These are phyloP conservation scores for Ophiostoma fasciatum DNA, from an alignment of 2,329 filamentous ascomycete species.

Conservation along the genomic window DNA sequence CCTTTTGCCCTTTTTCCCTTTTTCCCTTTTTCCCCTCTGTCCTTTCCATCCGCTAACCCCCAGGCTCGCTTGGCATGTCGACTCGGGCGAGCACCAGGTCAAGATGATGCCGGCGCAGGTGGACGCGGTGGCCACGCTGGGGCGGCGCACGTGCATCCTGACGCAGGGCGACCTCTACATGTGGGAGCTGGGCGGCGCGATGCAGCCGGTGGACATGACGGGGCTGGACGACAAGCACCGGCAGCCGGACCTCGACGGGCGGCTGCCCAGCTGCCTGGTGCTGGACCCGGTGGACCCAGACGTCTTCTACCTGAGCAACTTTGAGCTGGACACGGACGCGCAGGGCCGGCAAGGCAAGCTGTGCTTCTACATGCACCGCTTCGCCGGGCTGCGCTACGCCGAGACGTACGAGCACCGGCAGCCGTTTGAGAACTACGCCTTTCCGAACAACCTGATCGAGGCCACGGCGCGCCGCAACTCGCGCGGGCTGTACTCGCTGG, in stretches of 20 bases:
- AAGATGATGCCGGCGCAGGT: conserved; percentile 8
- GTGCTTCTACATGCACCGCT: conserved; percentile 8
- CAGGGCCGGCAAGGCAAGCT: conserved; percentile 3
- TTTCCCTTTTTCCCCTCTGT: no score
- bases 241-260: conserved; percentile 8
- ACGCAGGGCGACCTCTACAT: conserved; percentile 4
- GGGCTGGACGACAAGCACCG: conserved; percentile 5
- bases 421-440: conserved; percentile 2
- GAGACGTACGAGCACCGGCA: conserved; percentile 6
- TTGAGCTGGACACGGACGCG: conserved; percentile 1
- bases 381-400: conserved; percentile 1
- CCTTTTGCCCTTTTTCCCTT: no score
- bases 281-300: conserved; percentile 5
- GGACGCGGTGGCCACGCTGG: conserved; percentile 7
- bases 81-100: conserved; percentile 2
- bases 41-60: neutral
- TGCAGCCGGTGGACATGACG: conserved; percentile 6
- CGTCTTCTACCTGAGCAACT: conserved; percentile 9
- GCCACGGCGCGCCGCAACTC: conserved; percentile 5
- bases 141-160: conserved; percentile 8
- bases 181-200: conserved; percentile 6
- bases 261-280: conserved; percentile 9
- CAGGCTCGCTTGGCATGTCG: conserved; percentile 9
- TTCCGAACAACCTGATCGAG: conserved; percentile 5
- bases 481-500: conserved; percentile 5